phyloP scores from a whole-genome alignment of 225 moss, liverwort and hornwort species.

The Anthoceros angustus region DNA sequence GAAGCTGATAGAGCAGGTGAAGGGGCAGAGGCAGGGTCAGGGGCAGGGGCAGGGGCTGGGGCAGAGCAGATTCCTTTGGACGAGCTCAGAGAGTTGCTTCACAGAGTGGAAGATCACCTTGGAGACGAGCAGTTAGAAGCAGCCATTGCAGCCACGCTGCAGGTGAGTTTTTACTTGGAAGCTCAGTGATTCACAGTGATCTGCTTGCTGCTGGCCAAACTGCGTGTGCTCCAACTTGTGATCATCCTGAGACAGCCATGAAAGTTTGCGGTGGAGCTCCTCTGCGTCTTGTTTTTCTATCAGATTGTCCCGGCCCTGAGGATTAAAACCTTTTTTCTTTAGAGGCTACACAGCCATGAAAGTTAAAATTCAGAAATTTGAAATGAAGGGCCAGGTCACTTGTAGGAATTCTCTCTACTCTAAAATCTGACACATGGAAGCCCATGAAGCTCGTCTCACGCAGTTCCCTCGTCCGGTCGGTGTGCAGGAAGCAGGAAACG shows the following conservation, averaged over 20 bases:
- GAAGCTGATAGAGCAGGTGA: not conserved
- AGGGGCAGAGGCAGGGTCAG: not conserved
- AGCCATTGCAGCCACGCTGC: slow-evolving; percentile 83
- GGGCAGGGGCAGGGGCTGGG: not conserved
- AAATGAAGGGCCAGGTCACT: not conserved
- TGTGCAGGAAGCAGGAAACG: slow-evolving; percentile 49
- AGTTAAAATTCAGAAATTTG: not conserved
- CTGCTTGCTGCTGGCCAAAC: not conserved
- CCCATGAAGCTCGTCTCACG: too few species aligned
- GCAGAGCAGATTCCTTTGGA: not conserved
- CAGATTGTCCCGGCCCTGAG: not conserved
- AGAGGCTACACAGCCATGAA: not conserved
- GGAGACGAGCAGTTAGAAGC: slow-evolving; percentile 35
- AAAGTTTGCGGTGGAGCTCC: too few species aligned
- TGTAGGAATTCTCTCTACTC: not conserved
- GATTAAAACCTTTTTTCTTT: not conserved
- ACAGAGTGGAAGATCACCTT: not conserved
- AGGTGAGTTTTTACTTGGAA: slow-evolving; percentile 18
- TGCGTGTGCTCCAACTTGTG: too few species aligned
- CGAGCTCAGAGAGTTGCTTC: not conserved
- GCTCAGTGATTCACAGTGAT: not conserved
- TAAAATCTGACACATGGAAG: too few species aligned
- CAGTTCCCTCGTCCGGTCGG: too few species aligned
- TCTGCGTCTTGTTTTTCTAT: too few species aligned
- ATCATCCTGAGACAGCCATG: too few species aligned